Base-by-base conservation (phyloP, 495 filamentous ascomycete species). In the Chaetomium fimeti region DNA sequence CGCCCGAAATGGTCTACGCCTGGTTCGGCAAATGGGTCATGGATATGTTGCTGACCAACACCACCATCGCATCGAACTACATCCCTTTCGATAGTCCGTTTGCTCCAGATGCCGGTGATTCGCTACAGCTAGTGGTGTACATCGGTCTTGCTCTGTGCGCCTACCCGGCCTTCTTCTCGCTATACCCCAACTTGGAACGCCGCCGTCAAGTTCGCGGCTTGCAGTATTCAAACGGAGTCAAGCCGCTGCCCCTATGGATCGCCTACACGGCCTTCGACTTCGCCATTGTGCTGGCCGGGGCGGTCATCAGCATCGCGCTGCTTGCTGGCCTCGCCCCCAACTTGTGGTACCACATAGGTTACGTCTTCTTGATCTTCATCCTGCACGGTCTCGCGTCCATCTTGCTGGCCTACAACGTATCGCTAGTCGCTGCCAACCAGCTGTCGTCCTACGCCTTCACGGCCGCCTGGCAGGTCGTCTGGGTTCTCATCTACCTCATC, bases 211-310 rank as follows among this genome's bases (percentile, higher is more conserved):
- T 97, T 36, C 82, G 92, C 38, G 88, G 89, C 16, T 77, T 97
- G 49, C 88, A 97, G 69, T 97, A 93, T 75, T 92, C 89, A 54
- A 95, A 93, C 70, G 91, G 90, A 57, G 90, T 91, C 13, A 79
- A 87, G 42, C 82, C 83, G 0, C 68, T 91, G 2, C 88, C 89
- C 3, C 77, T 94, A 12, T 94, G 91, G 89, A 75, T 89, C 4
- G 90, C 92, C 12, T 93, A 96, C 73, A 78, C 87, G 5, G 64
- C 74, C 0, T 95, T 95, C 68, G 92, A 96, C 77, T 93, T 91
- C 69, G 68, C 85, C 48, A 81, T 89, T 42, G 85, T 90, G 6
- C 65, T 86, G 18, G 68, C 88, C 5, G 78, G 80, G 18, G 83
- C 86, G 16, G 82, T 85, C 42, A 84, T 93, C 42, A 85, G 89